Evolutionary conservation across 169 alveolate species (phyloP).

Genomic region (Plasmodium coatneyi): DNA sequence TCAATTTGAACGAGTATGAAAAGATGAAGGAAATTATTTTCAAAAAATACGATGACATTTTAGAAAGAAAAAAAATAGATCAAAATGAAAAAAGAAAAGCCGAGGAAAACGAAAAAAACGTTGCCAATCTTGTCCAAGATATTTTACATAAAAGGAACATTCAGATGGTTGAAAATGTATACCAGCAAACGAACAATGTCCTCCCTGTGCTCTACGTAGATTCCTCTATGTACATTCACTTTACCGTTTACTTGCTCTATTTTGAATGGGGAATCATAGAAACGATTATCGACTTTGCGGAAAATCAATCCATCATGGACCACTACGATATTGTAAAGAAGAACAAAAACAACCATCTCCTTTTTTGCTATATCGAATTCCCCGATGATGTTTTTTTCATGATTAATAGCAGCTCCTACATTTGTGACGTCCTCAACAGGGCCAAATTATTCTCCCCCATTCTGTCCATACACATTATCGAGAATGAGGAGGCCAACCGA

Average conservation of each 20-base stretch:
- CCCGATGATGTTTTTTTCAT: conserved; percentile 36
- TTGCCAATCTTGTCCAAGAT: conserved; percentile 5
- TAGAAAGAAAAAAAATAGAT: conserved; percentile 24
- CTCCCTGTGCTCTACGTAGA: conserved; percentile 50
- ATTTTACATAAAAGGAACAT: conserved; percentile 53
- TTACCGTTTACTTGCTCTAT: conserved; percentile 61
- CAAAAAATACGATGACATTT: conserved; percentile 32
- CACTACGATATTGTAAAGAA: conserved; percentile 47
- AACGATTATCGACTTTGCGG: conserved; percentile 58
- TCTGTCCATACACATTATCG: conserved; percentile 54
- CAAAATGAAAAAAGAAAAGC: conserved; percentile 46
- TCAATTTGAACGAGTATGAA: conserved; percentile 57
- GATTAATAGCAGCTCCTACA: conserved; percentile 12
- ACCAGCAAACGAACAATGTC: conserved; percentile 16
- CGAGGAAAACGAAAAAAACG: conserved; percentile 37
- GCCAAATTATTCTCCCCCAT: conserved; percentile 31
- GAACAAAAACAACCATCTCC: conserved; percentile 9
- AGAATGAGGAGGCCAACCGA: conserved; percentile 52
- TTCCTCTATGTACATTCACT: conserved; percentile 32
- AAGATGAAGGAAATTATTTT: conserved; percentile 26
- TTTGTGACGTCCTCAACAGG: conserved; percentile 47
- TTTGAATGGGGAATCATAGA: conserved; percentile 39
- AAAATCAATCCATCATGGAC: conserved; percentile 44
- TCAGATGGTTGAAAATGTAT: conserved; percentile 12
- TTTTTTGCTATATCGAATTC: conserved; percentile 57